These are phyloP conservation scores for Rubia peregrina DNA, from an alignment of 305 asterid species.

Conservation along the genomic window DNA sequence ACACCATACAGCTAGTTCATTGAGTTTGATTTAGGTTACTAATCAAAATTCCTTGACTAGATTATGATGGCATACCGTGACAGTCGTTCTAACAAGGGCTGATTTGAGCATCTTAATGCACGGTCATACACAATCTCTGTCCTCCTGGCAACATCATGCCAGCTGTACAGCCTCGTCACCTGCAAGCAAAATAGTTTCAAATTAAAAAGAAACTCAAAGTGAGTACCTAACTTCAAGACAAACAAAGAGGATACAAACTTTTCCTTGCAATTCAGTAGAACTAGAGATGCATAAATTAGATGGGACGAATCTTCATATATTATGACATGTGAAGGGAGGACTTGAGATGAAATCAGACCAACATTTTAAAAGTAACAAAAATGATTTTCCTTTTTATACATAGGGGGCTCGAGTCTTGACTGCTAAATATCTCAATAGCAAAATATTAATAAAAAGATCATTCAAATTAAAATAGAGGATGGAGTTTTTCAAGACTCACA, in stretches of 20 bases:
- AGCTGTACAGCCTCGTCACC: conserved; percentile 88
- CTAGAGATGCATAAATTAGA: background rate
- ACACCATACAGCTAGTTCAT: background rate
- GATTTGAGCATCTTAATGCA: conserved; percentile 70
- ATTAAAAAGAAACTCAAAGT: conserved; percentile 2
- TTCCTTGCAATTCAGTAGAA: background rate
- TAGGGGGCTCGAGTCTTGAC: background rate
- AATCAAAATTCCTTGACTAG: background rate
- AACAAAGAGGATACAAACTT: background rate
- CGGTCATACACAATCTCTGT: conserved; percentile 84
- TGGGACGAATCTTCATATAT: background rate
- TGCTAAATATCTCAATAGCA: background rate
- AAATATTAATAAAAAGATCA: background rate
- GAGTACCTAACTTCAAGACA: background rate
- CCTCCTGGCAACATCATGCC: conserved; percentile 95
- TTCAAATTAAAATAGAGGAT: background rate
- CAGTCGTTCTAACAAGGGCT: conserved; percentile 61
- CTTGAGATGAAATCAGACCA: background rate
- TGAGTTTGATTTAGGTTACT: background rate
- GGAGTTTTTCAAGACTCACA: conserved; percentile 37
- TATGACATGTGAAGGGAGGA: background rate
- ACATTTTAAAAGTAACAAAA: background rate
- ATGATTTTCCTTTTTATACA: background rate
- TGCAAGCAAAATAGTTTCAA: conserved; percentile 20
- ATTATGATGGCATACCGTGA: conserved; percentile 48